Evolutionary conservation across 768 basidiomycete genomes (phyloP), one percentile per base, ranked within the genome.

Genomic region (Tricholoma saponaceum): DNA sequence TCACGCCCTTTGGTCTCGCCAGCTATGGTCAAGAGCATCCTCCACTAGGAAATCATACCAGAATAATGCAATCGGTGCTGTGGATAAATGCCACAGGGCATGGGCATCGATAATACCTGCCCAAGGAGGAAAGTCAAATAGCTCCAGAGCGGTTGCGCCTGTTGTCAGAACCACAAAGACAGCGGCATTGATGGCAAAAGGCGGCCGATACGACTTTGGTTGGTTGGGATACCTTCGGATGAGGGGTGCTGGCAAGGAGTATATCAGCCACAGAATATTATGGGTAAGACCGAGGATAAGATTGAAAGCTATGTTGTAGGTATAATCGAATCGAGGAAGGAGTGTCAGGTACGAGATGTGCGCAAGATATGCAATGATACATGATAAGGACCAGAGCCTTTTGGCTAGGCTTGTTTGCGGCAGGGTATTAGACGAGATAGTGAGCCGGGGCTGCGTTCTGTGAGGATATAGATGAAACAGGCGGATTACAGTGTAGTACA

Each of bases 261-360:
- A 98, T 12, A 82, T 54, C 28, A 87, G 67, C 96, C 97, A 98
- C 14, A 96, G 70, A 25, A 82, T 35, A 69, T 96, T 94, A 72
- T 98, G 95, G 1, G 75, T 58, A 32, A 94, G 63, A 2, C 93
- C 96, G 58, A 98, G 62, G 56, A 73, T 61, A 64, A 95, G 72
- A 72, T 93, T 95, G 78, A 92, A 93, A 0, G 77, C 68, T 72
- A 96, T 91, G 77, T 98, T 98, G 77, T 97, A 99, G 6, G 87
- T 74, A 69, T 99, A 98, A 74, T 95, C 88, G 74, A 96, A 97
- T 52, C 87, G 84, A 25, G 87, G 86, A 46, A 86, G 80, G 13
- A 86, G 68, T 46, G 79, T 79, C 43, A 98, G 79, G 74, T 98
- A 98, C 12, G 85, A 79, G 63, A 94, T 72, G 67, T 98, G 96